Conservation (phyloP, 768 basidiomycete genomes). For the Xerocomellus chrysenteron region DNA sequence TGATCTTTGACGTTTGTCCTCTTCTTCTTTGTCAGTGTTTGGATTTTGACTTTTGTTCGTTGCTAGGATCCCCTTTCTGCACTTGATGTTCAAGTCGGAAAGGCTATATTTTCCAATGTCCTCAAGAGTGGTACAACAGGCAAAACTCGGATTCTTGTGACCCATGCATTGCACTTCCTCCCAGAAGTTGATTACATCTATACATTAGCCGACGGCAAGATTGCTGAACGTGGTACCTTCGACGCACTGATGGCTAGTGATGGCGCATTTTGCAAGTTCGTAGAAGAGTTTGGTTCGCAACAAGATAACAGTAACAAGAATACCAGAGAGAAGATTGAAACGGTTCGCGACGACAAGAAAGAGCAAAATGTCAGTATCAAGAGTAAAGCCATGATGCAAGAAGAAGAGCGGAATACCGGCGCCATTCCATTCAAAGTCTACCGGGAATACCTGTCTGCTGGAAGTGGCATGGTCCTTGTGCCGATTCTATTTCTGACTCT, state of each 20-base stretch:
- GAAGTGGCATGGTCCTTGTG: slow-evolving; percentile 60
- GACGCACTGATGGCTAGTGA: slow-evolving; percentile 60
- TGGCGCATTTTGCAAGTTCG: slow-evolving; percentile 70
- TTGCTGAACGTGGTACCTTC: slow-evolving; percentile 82
- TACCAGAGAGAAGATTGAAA: slow-evolving; percentile 32
- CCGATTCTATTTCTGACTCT: slow-evolving; percentile 65
- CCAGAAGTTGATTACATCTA: slow-evolving; percentile 86
- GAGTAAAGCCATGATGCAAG: slow-evolving; percentile 70
- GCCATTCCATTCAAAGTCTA: slow-evolving; percentile 41
- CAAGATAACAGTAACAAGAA: slow-evolving; percentile 46
- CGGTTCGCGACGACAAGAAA: slow-evolving; percentile 36
- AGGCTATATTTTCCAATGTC: slow-evolving; percentile 82
- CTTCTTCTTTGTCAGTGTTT: neutral
- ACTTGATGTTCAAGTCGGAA: slow-evolving; percentile 90
- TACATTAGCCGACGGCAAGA: slow-evolving; percentile 70
- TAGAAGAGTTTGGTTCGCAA: slow-evolving; percentile 74
- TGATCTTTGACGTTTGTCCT: slow-evolving; percentile 67
- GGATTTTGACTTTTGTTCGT: neutral
- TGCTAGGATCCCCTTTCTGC: slow-evolving; percentile 79
- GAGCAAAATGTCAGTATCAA: slow-evolving; percentile 34
- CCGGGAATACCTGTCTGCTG: slow-evolving; percentile 62
- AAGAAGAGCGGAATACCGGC: slow-evolving; percentile 80
- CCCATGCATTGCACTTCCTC: slow-evolving; percentile 89
- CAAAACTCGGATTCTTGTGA: slow-evolving; percentile 87
- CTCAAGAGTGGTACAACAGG: slow-evolving; percentile 58